Percentiles rank a stretch among this genome's conserved stretches.
These are phyloP conservation scores for Thelonectria rubi DNA, from an alignment of 2,329 filamentous ascomycete species.

Conservation along the genomic window DNA sequence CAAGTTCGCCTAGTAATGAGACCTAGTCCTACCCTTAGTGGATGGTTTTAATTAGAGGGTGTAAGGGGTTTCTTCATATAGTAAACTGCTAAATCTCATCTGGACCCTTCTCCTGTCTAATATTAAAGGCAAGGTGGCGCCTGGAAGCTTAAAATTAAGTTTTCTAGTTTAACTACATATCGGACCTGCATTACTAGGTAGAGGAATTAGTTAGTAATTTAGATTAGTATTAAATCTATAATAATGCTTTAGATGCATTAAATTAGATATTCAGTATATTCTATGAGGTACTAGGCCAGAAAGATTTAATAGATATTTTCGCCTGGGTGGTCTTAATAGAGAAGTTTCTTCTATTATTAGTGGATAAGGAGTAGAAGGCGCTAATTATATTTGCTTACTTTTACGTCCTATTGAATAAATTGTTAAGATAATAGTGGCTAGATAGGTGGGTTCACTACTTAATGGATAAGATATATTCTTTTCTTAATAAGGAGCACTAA, in stretches of 20 bases:
- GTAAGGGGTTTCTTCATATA: not conserved
- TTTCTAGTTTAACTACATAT: conserved; percentile 2
- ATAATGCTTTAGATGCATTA: not conserved
- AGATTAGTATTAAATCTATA: not conserved
- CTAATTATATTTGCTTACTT: conserved; percentile 9
- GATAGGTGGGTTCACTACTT: conserved; percentile 10
- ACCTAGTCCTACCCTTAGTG: conserved; percentile 9
- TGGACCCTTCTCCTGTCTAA: conserved; percentile 7
- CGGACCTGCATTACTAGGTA: not conserved
- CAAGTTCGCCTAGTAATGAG: not conserved
- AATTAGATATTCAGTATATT: conserved; percentile 11
- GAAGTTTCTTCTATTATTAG: conserved; percentile 1
- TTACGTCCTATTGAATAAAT: conserved; percentile 7
- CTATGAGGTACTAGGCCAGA: conserved; percentile 5
- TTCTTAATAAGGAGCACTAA: conserved; percentile 6
- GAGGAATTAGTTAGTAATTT: not conserved
- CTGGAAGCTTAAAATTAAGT: not conserved
- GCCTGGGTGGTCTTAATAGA: conserved; percentile 1
- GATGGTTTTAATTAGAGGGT: conserved; percentile 11
- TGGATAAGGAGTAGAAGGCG: conserved; percentile 6
- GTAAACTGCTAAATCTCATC: not conserved
- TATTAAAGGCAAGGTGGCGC: not conserved
- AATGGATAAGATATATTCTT: conserved; percentile 4
- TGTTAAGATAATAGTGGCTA: conserved; percentile 6
- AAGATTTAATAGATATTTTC: conserved; percentile 12